Conservation (phyloP, 805 yeast genomes). For the Saccharomyces kudriavzevii region DNA sequence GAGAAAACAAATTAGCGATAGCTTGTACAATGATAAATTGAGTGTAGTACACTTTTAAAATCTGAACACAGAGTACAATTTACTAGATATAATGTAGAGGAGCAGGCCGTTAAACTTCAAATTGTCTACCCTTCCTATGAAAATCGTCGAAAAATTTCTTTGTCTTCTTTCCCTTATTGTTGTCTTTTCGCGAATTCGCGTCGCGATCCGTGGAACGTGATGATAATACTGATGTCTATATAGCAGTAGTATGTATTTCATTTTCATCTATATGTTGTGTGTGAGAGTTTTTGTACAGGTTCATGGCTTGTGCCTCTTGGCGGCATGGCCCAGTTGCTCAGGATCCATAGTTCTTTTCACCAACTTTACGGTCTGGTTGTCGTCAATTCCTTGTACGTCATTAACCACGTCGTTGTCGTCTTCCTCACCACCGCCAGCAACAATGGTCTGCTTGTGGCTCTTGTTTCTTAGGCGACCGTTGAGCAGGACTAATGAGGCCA, state of each 20-base stretch:
- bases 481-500: slow-evolving; percentile 56
- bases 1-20: background rate
- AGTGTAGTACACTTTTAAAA: background rate
- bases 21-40: background rate
- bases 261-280: background rate
- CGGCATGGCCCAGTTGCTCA: background rate
- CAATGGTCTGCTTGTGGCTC: slow-evolving; percentile 70
- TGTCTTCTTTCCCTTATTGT: background rate
- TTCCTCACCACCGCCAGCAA: slow-evolving; percentile 41
- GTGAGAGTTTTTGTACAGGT: background rate
- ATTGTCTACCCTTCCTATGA: background rate
- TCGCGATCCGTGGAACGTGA: background rate
- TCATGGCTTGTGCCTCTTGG: slow-evolving; percentile 1
- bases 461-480: slow-evolving; percentile 67
- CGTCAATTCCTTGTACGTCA: slow-evolving; percentile 13
- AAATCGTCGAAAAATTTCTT: background rate
- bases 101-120: background rate
- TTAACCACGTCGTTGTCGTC: slow-evolving; percentile 27
- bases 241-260: background rate
- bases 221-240: background rate
- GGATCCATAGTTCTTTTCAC: slow-evolving; percentile 14
- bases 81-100: background rate
- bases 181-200: background rate
- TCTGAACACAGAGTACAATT: background rate
- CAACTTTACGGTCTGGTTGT: slow-evolving; percentile 13